Conservation (phyloP, 768 basidiomycete genomes). For the Artomyces pyxidatus region DNA sequence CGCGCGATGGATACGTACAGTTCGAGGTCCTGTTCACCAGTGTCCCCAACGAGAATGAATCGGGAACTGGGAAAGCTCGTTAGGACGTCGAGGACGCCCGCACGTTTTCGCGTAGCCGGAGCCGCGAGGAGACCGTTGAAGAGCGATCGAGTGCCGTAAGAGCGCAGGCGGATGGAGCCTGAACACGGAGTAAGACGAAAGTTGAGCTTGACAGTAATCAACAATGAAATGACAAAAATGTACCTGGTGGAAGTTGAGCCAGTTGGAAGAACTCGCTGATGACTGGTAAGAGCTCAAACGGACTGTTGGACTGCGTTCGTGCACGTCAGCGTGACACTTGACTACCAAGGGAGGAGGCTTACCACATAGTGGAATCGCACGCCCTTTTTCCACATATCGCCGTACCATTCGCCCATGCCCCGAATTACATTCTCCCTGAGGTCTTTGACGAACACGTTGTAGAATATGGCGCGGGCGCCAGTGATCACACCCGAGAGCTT, state of each 20-base stretch:
- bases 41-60: conserved; percentile 87
- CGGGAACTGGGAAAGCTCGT: conserved; percentile 62
- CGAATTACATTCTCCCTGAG: conserved; percentile 70
- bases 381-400: conserved; percentile 56
- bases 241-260: conserved; percentile 60
- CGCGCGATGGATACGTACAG: conserved; percentile 73
- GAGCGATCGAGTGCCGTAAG: conserved; percentile 77
- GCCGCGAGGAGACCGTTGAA: conserved; percentile 79
- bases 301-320: conserved; percentile 67
- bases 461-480: conserved; percentile 77
- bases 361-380: conserved; percentile 87
- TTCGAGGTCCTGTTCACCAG: conserved; percentile 93
- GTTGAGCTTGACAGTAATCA: too few relatives aligned
- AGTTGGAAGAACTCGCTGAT: conserved; percentile 67
- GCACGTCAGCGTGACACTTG: neutral
- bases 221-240: too few relatives aligned
- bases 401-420: conserved; percentile 79
- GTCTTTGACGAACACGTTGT: conserved; percentile 88
- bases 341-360: conserved; percentile 24
- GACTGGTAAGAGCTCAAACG: conserved; percentile 76
- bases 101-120: conserved; percentile 76
- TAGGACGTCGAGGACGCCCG: conserved; percentile 70
- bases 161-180: conserved; percentile 77
- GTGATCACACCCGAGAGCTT: conserved; percentile 70
- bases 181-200: too few relatives aligned